These are phyloP conservation scores for Pseudotsuga menziesii DNA, from an alignment of 75 land plant genomes.

Conservation along the genomic window DNA sequence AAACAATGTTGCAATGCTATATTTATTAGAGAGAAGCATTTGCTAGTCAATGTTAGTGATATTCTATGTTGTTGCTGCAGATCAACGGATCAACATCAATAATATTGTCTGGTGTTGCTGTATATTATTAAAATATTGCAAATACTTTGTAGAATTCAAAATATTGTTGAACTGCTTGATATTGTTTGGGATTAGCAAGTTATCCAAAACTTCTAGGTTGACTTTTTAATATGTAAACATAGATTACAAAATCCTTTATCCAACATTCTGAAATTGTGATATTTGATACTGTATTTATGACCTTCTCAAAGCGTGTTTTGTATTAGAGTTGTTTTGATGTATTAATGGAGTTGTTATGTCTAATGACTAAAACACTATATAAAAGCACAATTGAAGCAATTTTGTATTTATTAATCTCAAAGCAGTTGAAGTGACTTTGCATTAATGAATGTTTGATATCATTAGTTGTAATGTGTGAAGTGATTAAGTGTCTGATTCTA, in stretches of 20 bases:
- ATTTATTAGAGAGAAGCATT: not conserved
- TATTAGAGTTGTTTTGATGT: not conserved
- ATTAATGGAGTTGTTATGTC: no score
- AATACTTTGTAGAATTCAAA: slow-evolving; percentile 83
- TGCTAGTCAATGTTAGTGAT: not conserved
- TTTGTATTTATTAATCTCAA: no score
- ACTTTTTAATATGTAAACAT: slow-evolving; percentile 84
- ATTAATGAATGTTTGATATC: no score
- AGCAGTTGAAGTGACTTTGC: no score
- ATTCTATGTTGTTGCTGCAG: no score
- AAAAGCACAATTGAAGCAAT: no score
- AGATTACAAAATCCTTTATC: slow-evolving; percentile 84
- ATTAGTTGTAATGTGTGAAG: no score
- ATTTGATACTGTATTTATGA: slow-evolving; percentile 81
- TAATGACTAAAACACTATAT: no score
- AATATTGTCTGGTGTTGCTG: slow-evolving; percentile 13
- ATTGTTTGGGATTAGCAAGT: slow-evolving; percentile 74
- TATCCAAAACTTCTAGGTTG: slow-evolving; percentile 77
- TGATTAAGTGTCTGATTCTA: no score
- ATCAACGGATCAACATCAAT: not conserved
- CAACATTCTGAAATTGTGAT: slow-evolving; percentile 78
- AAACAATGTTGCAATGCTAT: not conserved
- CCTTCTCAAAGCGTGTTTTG: slow-evolving; percentile 58
- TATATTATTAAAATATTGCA: slow-evolving; percentile 90
- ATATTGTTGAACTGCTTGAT: slow-evolving; percentile 79